Evolutionary conservation across 257 asterid genomes (phyloP).

Genomic region (Forsythia suspensa): DNA sequence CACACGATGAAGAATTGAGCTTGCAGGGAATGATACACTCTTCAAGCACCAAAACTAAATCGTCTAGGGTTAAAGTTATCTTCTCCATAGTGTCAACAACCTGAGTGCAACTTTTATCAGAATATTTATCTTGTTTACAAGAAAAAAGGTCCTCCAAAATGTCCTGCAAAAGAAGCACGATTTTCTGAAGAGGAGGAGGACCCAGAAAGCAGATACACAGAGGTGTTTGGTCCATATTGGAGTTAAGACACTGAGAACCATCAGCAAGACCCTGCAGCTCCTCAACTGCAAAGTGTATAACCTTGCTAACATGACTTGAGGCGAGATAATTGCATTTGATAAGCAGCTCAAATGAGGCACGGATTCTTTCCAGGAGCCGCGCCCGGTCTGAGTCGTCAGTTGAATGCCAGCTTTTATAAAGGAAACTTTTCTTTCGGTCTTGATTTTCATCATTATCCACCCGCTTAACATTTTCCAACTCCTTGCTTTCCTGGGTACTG

Average conservation of each 20-base stretch:
- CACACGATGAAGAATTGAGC: slow-evolving; percentile 31
- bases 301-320: slow-evolving; percentile 79
- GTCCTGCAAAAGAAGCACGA: slow-evolving; percentile 77
- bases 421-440: slow-evolving; percentile 44
- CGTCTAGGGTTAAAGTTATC: slow-evolving; percentile 62
- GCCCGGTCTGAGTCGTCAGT: slow-evolving; percentile 81
- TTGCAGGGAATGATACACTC: slow-evolving; percentile 61
- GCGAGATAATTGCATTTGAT: slow-evolving; percentile 65
- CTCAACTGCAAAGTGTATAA: slow-evolving; percentile 80
- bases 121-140: slow-evolving; percentile 64
- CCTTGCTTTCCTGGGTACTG: slow-evolving; percentile 41
- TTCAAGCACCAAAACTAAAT: slow-evolving; percentile 61
- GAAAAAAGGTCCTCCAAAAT: no score
- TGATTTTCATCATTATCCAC: slow-evolving; percentile 77
- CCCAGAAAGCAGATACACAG: slow-evolving; percentile 79
- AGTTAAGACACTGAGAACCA: slow-evolving; percentile 68
- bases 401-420: slow-evolving; percentile 65
- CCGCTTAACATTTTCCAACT: slow-evolving; percentile 73
- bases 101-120: slow-evolving; percentile 51
- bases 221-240: slow-evolving; percentile 71
- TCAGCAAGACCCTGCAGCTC: slow-evolving; percentile 68
- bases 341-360: slow-evolving; percentile 54
- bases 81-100: slow-evolving; percentile 60
- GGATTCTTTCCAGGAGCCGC: slow-evolving; percentile 77
- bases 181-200: slow-evolving; percentile 69